Conservation (phyloP, 2,329 filamentous ascomycete species). For the Kalmusia sp. region DNA sequence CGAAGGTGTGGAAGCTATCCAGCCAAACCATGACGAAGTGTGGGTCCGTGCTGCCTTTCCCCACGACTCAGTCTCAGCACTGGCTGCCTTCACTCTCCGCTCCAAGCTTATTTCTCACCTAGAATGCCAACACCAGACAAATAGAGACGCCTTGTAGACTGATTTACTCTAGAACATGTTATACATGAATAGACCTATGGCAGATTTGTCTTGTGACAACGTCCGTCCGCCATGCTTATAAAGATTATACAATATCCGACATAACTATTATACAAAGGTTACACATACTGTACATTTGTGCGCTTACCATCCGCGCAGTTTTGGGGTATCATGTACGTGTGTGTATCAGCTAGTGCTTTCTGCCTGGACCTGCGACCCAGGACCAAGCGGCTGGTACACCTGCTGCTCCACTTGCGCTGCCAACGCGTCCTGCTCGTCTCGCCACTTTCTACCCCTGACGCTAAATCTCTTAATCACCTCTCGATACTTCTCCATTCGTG, state of each 20-base stretch:
- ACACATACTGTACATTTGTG: slow-evolving; percentile 7
- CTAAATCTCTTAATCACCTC: slow-evolving; percentile 55
- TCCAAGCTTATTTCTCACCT: no score
- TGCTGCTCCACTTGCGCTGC: slow-evolving; percentile 55
- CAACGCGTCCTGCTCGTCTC: slow-evolving; percentile 61
- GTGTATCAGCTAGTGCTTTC: not conserved
- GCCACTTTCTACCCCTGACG: slow-evolving; percentile 64
- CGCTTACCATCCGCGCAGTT: not conserved
- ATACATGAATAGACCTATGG: no score
- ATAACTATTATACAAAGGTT: not conserved
- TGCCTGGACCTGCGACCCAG: slow-evolving; percentile 25
- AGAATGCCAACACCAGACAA: no score
- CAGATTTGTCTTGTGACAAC: no score
- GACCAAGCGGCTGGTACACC: slow-evolving; percentile 41
- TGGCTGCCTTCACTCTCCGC: no score
- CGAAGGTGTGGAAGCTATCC: slow-evolving; percentile 4
- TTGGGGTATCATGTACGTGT: slow-evolving; percentile 1
- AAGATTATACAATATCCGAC: not conserved
- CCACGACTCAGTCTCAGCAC: slow-evolving; percentile 3
- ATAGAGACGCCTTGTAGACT: no score
- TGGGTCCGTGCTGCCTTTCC: slow-evolving; percentile 6
- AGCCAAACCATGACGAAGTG: slow-evolving; percentile 7
- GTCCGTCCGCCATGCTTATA: no score
- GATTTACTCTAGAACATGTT: no score
- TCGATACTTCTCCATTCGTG: slow-evolving; percentile 52